These are phyloP conservation scores for Blastobotrys robertii DNA, from an alignment of 805 yeast genomes.

Conservation along the genomic window DNA sequence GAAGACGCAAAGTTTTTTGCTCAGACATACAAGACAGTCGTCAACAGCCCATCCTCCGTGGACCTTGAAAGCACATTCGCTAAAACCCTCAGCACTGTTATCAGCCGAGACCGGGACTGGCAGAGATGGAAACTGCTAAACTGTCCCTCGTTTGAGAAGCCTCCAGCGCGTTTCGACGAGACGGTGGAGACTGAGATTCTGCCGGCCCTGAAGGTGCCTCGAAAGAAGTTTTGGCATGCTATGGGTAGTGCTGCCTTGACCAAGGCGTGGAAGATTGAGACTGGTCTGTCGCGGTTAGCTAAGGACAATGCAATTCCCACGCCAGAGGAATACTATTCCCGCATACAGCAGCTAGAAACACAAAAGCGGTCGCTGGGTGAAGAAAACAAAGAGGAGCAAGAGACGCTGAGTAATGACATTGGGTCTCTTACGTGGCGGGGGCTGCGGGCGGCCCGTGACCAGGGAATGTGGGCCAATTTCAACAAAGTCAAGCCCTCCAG, in stretches of 20 bases:
- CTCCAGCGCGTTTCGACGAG: constrained; percentile 6
- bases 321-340: constrained; percentile 15
- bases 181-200: constrained; percentile 6
- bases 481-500: constrained; percentile 27
- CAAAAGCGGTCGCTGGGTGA: constrained; percentile 5
- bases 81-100: constrained; percentile 12
- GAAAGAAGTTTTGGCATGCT: constrained; percentile 21
- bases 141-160: constrained; percentile 23
- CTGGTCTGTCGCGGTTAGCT: constrained; percentile 31
- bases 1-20: constrained; percentile 15
- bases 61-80: constrained; percentile 13
- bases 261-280: constrained; percentile 31
- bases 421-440: constrained; percentile 34
- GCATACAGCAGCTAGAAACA: constrained; percentile 4
- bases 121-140: constrained; percentile 24
- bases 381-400: constrained; percentile 9
- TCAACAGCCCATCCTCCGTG: not conserved
- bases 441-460: constrained; percentile 31
- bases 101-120: constrained; percentile 24
- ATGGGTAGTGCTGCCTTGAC: constrained; percentile 27
- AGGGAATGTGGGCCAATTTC: constrained; percentile 30
- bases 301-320: constrained; percentile 18
- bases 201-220: constrained; percentile 5
- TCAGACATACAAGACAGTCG: constrained; percentile 2
- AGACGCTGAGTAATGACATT: constrained; percentile 2